Evolutionary conservation across 345 rosid genomes (phyloP), one percentile per base, ranked within the genome.

Genomic region (Lepidium sativum): DNA sequence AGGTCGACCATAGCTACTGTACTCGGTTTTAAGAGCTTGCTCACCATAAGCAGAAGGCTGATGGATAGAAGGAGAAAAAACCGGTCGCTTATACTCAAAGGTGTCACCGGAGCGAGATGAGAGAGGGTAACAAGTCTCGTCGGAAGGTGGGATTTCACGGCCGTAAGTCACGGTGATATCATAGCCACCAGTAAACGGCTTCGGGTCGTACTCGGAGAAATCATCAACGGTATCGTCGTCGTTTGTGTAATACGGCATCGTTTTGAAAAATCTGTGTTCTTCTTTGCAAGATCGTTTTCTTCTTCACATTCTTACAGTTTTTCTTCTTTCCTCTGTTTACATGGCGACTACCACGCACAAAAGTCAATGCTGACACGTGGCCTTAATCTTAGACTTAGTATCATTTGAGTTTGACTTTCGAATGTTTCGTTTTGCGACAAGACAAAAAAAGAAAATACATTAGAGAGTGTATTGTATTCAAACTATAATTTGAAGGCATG

Each of bases 131-230:
- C 98, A 92, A 11, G 74, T 87, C 45, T 89, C 87, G 0, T 80
- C 85, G 35, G 83, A 81, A 8, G 86, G 88, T 8, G 79, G 77
- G 14, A 92, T 61, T 0, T 96, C 82, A 20, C 96, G 96, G 18
- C 98, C 97, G 75, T 82, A 92, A 9, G 89, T 82, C 51, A 81
- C 32, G 34, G 41, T 17, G 41, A 89, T 38, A 79, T 89, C 91
- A 60, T 81, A 92, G 13, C 98, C 98, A 6, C 98, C 98, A 3
- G 86, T 86, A 69, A 86, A 92, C 0, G 97, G 97, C 12, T 83
- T 89, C 7, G 97, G 83, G 60, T 92, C 97, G 75, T 54, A 84
- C 57, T 86, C 96, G 74, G 80, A 77, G 87, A 82, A 92, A 6
- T 83, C 94, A 34, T 80, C 57, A 32, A 81, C 92, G n/a, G n/a